Percentiles rank a stretch among this genome's conserved stretches.
phyloP scores from a whole-genome alignment of 129 eudicot genomes.

The Lactuca sativa region DNA sequence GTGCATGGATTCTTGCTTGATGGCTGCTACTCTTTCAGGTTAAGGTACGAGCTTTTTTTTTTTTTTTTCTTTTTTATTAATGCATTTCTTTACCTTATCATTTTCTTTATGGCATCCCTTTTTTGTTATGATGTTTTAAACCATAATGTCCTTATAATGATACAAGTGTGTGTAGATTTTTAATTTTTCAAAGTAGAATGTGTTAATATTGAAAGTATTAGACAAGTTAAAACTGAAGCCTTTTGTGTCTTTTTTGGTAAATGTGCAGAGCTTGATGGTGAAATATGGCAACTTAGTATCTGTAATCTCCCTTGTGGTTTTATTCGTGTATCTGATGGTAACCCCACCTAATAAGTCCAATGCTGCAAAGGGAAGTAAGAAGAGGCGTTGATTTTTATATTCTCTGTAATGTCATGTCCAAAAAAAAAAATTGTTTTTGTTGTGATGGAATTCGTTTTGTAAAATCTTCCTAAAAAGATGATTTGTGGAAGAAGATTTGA shows the following conservation, averaged over 20 bases:
- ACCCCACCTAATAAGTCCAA: conserved; percentile 40
- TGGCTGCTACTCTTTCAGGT: conserved; percentile 45
- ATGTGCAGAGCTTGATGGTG: conserved; percentile 48
- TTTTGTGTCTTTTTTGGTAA: not conserved
- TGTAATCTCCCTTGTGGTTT: conserved; percentile 40
- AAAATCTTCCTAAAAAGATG: not conserved
- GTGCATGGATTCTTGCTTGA: conserved; percentile 34
- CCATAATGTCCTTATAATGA: too few species aligned
- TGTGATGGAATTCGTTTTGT: conserved; percentile 1
- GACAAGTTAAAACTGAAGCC: not conserved
- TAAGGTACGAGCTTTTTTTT: conserved; percentile 40
- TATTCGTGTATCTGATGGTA: conserved; percentile 39
- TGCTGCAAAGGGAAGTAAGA: conserved; percentile 38
- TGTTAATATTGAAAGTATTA: not conserved
- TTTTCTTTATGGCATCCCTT: not conserved
- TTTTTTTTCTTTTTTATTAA: not conserved
- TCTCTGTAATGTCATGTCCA: not conserved
- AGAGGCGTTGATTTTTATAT: conserved; percentile 18
- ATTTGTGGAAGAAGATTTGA: not conserved
- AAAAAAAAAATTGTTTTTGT: not conserved
- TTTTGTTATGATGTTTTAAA: too few species aligned
- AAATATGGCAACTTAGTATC: conserved; percentile 49
- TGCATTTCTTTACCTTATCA: not conserved
- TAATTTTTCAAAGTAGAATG: too few species aligned
- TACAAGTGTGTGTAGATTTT: not conserved